Evolutionary conservation across 495 filamentous ascomycete genomes (phyloP).

Genomic region (Neurospora sublineolata): DNA sequence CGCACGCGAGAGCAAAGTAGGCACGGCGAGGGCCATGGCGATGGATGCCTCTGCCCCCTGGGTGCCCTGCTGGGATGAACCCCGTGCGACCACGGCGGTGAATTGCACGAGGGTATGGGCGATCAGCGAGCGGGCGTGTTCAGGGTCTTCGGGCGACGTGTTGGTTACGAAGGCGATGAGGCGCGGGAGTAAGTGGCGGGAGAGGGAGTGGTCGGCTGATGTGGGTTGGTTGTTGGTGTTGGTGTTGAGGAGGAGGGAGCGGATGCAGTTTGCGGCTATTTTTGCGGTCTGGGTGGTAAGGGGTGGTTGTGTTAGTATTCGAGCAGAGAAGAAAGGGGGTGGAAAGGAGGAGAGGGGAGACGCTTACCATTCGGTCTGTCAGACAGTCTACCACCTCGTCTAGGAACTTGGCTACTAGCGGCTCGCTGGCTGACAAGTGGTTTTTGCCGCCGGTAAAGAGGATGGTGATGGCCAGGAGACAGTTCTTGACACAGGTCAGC

Average conservation of each 20-base stretch:
- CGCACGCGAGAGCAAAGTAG: constrained; percentile 67
- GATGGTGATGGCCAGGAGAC: constrained; percentile 75
- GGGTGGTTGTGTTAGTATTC: constrained; percentile 1
- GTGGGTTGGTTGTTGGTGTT: constrained; percentile 35
- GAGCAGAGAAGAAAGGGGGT: neutral
- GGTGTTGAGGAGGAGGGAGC: constrained; percentile 60
- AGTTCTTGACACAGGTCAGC: constrained; percentile 84
- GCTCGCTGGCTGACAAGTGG: constrained; percentile 59
- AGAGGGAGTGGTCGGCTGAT: constrained; percentile 58
- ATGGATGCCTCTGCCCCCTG: constrained; percentile 22
- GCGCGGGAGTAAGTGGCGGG: constrained; percentile 61
- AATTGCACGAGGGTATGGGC: constrained; percentile 64
- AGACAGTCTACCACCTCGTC: constrained; percentile 76
- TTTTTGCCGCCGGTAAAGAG: constrained; percentile 71
- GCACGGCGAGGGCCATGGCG: constrained; percentile 63
- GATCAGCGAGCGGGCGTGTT: constrained; percentile 55
- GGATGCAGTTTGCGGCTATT: constrained; percentile 76
- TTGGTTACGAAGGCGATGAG: constrained; percentile 64
- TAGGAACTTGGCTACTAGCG: constrained; percentile 54
- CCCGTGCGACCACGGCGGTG: constrained; percentile 38
- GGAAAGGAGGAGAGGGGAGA: neutral
- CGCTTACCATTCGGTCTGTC: constrained; percentile 56
- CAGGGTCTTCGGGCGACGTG: constrained; percentile 57
- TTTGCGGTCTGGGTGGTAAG: constrained; percentile 51
- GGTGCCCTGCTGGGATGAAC: constrained; percentile 22